These are phyloP conservation scores for Asterochloris erici DNA, from an alignment of 139 green algal species.

Conservation along the genomic window DNA sequence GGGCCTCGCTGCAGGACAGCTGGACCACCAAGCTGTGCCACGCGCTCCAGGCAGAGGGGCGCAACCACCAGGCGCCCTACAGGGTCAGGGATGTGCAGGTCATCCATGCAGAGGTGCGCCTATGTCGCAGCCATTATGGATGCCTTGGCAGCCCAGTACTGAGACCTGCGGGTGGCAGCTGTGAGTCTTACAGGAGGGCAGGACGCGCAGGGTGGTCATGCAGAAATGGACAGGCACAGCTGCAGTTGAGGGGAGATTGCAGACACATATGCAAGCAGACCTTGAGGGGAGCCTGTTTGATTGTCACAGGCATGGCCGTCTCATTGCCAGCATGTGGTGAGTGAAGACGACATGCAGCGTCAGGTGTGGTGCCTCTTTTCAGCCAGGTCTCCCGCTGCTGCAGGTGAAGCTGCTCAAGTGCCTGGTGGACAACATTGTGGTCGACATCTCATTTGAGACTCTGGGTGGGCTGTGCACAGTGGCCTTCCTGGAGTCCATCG, in stretches of 20 bases:
- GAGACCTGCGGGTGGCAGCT: neutral
- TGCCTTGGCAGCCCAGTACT: neutral
- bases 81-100: conserved; percentile 72
- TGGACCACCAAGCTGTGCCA: conserved; percentile 62
- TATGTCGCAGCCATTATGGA: neutral
- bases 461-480: conserved; percentile 89
- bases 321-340: neutral
- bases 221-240: no score
- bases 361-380: neutral
- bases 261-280: no score
- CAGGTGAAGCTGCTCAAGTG: conserved; percentile 95
- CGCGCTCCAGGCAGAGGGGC: conserved; percentile 66
- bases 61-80: conserved; percentile 49
- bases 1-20: conserved; percentile 41
- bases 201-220: no score
- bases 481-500: conserved; percentile 87
- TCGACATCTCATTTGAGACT: conserved; percentile 96
- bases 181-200: neutral
- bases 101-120: conserved; percentile 86
- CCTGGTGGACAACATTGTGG: conserved; percentile 91
- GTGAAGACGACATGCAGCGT: neutral
- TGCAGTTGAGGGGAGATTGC: no score
- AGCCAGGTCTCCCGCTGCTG: neutral
- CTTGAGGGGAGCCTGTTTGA: no score
- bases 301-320: no score